These are phyloP conservation scores for Trametes maxima DNA, from an alignment of 768 basidiomycete species.

Conservation along the genomic window DNA sequence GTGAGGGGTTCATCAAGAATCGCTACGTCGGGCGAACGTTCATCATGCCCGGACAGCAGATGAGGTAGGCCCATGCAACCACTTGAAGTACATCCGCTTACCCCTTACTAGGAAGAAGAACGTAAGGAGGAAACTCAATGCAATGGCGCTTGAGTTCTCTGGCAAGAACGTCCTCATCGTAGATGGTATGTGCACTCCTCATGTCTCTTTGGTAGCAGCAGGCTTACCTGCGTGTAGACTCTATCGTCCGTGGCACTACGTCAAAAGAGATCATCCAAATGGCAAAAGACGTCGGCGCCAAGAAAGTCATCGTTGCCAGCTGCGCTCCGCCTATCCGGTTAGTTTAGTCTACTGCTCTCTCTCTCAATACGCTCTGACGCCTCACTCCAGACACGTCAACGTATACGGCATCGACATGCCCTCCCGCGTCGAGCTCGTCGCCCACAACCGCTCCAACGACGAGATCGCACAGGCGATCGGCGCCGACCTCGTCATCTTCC, in stretches of 20 bases:
- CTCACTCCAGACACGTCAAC: constrained; percentile 67
- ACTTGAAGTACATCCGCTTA: neutral
- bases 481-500: constrained; percentile 95
- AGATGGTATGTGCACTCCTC: constrained; percentile 60
- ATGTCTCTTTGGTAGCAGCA: neutral
- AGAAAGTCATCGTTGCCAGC: constrained; percentile 93
- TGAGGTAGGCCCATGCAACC: constrained; percentile 56
- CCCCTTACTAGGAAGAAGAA: constrained; percentile 72
- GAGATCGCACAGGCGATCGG: constrained; percentile 83
- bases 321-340: constrained; percentile 96
- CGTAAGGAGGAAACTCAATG: constrained; percentile 93
- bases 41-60: constrained; percentile 99
- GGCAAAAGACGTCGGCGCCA: constrained; percentile 98
- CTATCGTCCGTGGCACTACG: constrained; percentile 97
- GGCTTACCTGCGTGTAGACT: constrained; percentile 55
- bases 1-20: constrained; percentile 99
- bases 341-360: constrained; percentile 16
- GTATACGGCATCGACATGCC: constrained; percentile 99
- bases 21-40: constrained; percentile 98
- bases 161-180: constrained; percentile 93
- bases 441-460: constrained; percentile 68
- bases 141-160: constrained; percentile 96
- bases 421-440: constrained; percentile 90
- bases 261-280: constrained; percentile 99
- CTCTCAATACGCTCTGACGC: constrained; percentile 11